phyloP scores from a whole-genome alignment of 495 filamentous ascomycete genomes.

The Xylaria curta region DNA sequence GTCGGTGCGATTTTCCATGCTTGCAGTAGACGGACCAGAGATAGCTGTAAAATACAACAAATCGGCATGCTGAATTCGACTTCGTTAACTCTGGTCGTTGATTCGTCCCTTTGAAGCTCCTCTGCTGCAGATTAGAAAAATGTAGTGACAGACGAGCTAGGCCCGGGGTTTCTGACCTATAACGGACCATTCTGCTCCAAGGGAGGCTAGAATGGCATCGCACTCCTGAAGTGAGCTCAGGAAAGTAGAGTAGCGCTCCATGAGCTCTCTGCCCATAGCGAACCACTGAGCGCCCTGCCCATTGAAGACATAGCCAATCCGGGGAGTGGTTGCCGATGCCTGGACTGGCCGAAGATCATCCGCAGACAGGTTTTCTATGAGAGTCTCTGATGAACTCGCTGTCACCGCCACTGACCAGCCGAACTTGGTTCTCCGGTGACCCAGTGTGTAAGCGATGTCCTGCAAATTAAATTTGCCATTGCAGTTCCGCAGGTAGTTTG shows the following conservation, averaged over 20 bases:
- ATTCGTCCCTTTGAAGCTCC: slow-evolving; percentile 38
- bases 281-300: slow-evolving; percentile 54
- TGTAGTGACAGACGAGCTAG: no score
- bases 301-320: slow-evolving; percentile 48
- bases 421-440: no score
- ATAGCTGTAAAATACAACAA: slow-evolving; percentile 46
- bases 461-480: no score
- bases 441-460: no score
- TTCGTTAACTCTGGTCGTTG: slow-evolving; percentile 35
- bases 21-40: slow-evolving; percentile 54
- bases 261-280: slow-evolving; percentile 56
- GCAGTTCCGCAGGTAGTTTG: no score
- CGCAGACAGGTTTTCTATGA: no score
- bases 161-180: slow-evolving; percentile 37
- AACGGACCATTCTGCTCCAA: slow-evolving; percentile 38
- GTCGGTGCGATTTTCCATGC: slow-evolving; percentile 52
- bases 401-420: no score
- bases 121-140: slow-evolving; percentile 35
- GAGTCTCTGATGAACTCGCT: no score
- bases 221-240: slow-evolving; percentile 34
- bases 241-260: slow-evolving; percentile 42
- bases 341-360: no score
- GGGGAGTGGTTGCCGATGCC: no score
- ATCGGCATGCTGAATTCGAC: slow-evolving; percentile 46
- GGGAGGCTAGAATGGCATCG: slow-evolving; percentile 46